Conservation (phyloP, 2,329 filamentous ascomycete genomes). For the Cercospora zeina region DNA sequence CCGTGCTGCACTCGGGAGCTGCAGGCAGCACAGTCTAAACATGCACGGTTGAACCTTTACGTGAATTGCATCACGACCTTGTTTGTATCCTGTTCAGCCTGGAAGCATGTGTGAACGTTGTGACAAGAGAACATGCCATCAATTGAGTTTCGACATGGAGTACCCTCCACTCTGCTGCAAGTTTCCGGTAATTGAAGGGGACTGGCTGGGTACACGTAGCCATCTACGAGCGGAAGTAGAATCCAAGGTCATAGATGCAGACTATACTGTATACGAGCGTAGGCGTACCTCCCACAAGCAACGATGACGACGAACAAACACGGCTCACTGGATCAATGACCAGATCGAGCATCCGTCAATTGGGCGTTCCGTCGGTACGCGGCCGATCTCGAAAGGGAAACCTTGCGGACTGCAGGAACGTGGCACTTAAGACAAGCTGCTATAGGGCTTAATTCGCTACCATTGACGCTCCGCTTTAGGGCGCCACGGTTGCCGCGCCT, state of each 20-base stretch:
- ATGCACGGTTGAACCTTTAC: neutral
- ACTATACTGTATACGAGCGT: neutral
- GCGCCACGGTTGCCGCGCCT: slow-evolving; percentile 7
- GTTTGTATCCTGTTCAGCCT: neutral
- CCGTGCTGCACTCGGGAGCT: neutral
- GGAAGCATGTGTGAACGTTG: neutral
- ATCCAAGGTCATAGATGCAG: neutral
- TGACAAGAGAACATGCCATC: neutral
- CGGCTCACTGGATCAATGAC: neutral
- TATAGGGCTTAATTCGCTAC: slow-evolving; percentile 11
- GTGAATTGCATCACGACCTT: neutral
- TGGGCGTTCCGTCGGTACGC: neutral
- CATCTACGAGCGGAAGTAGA: neutral
- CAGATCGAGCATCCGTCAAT: neutral
- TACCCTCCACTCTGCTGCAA: neutral
- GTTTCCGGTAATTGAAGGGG: neutral
- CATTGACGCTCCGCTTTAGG: neutral
- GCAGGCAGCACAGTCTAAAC: neutral
- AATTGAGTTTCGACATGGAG: neutral
- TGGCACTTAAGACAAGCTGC: slow-evolving; percentile 10
- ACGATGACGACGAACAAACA: neutral
- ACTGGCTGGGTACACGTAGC: neutral
- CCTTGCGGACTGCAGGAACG: slow-evolving; percentile 10
- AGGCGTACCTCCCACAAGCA: neutral
- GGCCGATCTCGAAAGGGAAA: slow-evolving; percentile 4